Evolutionary conservation across 2,329 filamentous ascomycete genomes (phyloP), one percentile per base, ranked within the genome.

Genomic region (Pseudopyricularia javanii): DNA sequence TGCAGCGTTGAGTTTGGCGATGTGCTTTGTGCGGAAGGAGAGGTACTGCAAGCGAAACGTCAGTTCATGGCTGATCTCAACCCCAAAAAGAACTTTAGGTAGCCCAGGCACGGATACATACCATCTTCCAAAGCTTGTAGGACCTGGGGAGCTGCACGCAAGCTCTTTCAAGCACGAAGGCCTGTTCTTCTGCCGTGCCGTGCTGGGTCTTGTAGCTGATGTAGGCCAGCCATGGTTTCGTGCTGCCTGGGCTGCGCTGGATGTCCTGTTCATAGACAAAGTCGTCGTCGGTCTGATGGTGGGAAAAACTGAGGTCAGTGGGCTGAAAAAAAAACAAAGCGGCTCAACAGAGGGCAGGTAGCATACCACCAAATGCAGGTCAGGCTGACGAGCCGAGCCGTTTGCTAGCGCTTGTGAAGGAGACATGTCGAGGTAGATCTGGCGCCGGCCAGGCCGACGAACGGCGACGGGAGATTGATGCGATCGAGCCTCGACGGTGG

Each of bases 101-200:
- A 22, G 11, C 17, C n/a, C 48, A 15, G 30, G 17, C 3, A 50
- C 43, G 40, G 22, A 56, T 15, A 61, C 70, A 55, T 70, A 88
- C 85, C 81, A 95, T 83, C 71, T 95, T 97, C 93, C 93, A 98
- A 49, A 98, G 76, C 73, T 98, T 98, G 74, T 95, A 98, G 28
- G 91, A 97, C 60, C 93, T 82, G 50, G 93, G 93, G 47, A 98
- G 78, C 62, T 94, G 86, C 57, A 80, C 76, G 68, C 91, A 96
- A 54, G 93, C 91, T 63, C 93, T 82, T 70, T 97, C 93, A 72
- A 97, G 86, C 35, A 90, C 79, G 59, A 80, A 83, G 8, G 90
- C 87, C 70, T 95, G 91, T 71, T 97, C 91, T 52, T 88, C 81
- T 45, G 88, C 64, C 47, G 80, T 88, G 60, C 91, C 91, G 76